Conservation (phyloP, 768 basidiomycete genomes). For the Pholiota conissans region DNA sequence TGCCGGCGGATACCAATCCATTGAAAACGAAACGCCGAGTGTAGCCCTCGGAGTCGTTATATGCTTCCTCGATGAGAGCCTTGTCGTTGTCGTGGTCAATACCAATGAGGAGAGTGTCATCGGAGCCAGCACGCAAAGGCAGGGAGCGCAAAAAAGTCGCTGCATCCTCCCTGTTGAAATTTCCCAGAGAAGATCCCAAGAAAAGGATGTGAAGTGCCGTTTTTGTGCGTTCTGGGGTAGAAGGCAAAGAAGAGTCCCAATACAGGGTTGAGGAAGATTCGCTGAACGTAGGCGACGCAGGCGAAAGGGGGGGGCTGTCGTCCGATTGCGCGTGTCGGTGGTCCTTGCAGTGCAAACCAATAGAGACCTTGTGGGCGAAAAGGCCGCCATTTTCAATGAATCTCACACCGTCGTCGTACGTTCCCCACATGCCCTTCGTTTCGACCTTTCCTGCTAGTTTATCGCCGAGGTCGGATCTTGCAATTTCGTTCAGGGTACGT, state of each 20-base stretch:
- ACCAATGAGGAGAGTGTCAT: conserved; percentile 89
- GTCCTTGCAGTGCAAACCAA: conserved; percentile 10
- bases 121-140: conserved; percentile 70
- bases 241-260: conserved; percentile 34
- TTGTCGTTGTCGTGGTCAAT: conserved; percentile 81
- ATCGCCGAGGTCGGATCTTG: conserved; percentile 59
- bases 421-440: conserved; percentile 86
- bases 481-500: conserved; percentile 72
- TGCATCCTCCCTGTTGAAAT: conserved; percentile 75
- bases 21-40: conserved; percentile 86
- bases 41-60: conserved; percentile 77
- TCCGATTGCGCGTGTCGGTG: conserved; percentile 15
- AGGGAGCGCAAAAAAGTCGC: conserved; percentile 73
- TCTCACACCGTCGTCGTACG: conserved; percentile 86
- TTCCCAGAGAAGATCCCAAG: conserved; percentile 90
- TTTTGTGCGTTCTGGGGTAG: conserved; percentile 45
- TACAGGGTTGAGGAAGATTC: conserved; percentile 22
- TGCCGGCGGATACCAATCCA: conserved; percentile 70
- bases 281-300: conserved; percentile 23
- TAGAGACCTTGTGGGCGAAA: conserved; percentile 19
- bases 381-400: conserved; percentile 72
- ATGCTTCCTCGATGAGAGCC: conserved; percentile 76
- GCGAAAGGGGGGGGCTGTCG: conserved; percentile 42
- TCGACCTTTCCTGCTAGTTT: conserved; percentile 70
- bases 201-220: conserved; percentile 82